Percentiles rank a stretch among this genome's conserved stretches.
These are phyloP conservation scores for Russula emetica DNA, from an alignment of 768 basidiomycete genomes.

Conservation along the genomic window DNA sequence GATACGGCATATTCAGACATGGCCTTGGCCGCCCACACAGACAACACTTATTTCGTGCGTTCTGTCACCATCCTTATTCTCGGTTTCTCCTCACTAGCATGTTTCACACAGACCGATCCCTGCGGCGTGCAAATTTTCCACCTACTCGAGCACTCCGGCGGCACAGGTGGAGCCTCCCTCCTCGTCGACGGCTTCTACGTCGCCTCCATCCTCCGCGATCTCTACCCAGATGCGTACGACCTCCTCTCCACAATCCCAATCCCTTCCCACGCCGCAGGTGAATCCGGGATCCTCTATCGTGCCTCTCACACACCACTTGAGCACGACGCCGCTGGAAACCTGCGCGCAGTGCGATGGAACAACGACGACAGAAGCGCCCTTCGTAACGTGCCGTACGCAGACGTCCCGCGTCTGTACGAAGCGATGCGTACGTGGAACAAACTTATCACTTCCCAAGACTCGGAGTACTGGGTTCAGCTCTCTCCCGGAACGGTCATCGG, in stretches of 20 bases:
- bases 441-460: conserved; percentile 70
- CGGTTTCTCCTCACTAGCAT: background rate
- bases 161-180: conserved; percentile 82
- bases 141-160: conserved; percentile 76
- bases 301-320: conserved; percentile 67
- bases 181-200: conserved; percentile 95
- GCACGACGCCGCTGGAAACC: conserved; percentile 58
- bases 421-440: conserved; percentile 77
- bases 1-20: conserved; percentile 93
- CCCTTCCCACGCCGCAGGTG: conserved; percentile 88
- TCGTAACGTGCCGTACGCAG: conserved; percentile 49
- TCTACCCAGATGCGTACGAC: conserved; percentile 66
- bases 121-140: conserved; percentile 97
- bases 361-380: conserved; percentile 89
- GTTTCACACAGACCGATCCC: conserved; percentile 70
- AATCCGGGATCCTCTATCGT: conserved; percentile 50
- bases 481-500: conserved; percentile 80
- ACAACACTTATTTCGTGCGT: conserved; percentile 66
- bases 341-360: conserved; percentile 87
- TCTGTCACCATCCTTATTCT: conserved; percentile 28
- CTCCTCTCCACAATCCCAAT: conserved; percentile 65
- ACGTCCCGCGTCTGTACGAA: conserved; percentile 64
- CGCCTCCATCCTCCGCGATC: conserved; percentile 69
- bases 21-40: conserved; percentile 81
- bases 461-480: conserved; percentile 91